Conservation (phyloP, 2,329 filamentous ascomycete genomes). For the Polychaeton citri region DNA sequence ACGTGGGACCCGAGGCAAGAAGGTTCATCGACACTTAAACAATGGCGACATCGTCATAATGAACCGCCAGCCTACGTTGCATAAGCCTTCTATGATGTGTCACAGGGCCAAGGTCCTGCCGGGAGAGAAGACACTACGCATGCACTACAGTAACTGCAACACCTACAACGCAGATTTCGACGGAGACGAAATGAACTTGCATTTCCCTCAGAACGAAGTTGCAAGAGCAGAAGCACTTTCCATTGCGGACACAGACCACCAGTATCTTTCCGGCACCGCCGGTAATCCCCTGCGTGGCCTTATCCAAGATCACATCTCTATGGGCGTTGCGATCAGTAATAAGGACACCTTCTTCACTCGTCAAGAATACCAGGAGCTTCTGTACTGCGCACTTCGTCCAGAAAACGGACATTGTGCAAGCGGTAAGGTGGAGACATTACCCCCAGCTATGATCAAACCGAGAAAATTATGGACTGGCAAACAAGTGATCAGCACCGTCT, state of each 20-base stretch:
- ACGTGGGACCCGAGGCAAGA: slow-evolving; percentile 75
- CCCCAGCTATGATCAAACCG: slow-evolving; percentile 73
- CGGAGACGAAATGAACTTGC: slow-evolving; percentile 99
- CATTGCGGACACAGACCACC: slow-evolving; percentile 91
- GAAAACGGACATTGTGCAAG: slow-evolving; percentile 79
- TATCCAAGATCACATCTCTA: slow-evolving; percentile 96
- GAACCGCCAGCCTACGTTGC: slow-evolving; percentile 95
- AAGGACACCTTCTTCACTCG: slow-evolving; percentile 82
- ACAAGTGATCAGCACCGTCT: slow-evolving; percentile 81
- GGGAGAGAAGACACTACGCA: slow-evolving; percentile 92
- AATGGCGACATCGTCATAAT: slow-evolving; percentile 96
- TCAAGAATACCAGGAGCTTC: slow-evolving; percentile 81
- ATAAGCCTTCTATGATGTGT: slow-evolving; percentile 98
- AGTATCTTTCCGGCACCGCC: slow-evolving; percentile 87
- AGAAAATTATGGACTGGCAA: slow-evolving; percentile 84
- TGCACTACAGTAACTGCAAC: slow-evolving; percentile 99
- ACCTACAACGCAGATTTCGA: slow-evolving; percentile 99
- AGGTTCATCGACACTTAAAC: slow-evolving; percentile 88
- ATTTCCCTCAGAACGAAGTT: slow-evolving; percentile 95
- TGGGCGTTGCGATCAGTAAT: slow-evolving; percentile 80
- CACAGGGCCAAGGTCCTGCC: slow-evolving; percentile 84
- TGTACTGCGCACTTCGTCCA: slow-evolving; percentile 79
- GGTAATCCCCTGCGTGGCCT: slow-evolving; percentile 89
- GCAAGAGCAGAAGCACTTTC: slow-evolving; percentile 85
- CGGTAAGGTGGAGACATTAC: slow-evolving; percentile 67